phyloP scores from a whole-genome alignment of 2,329 filamentous ascomycete species.

The Cercospora sp. region DNA sequence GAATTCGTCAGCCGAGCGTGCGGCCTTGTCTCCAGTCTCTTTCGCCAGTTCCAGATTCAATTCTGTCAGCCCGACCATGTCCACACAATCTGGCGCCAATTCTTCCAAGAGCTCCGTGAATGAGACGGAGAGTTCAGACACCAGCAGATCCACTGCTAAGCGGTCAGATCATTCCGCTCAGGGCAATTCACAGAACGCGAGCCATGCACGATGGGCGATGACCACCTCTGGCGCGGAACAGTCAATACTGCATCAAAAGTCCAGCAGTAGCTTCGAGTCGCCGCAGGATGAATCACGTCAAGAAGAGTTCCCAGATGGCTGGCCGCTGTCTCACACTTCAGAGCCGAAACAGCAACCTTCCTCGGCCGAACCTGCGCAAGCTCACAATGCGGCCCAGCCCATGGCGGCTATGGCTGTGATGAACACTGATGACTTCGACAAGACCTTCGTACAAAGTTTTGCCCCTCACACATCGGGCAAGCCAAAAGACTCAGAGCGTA shows the following conservation, averaged over 20 bases:
- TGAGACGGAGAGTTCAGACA: background rate
- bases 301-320: constrained; percentile 25
- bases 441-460: constrained; percentile 37
- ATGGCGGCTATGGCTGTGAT: constrained; percentile 28
- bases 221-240: background rate
- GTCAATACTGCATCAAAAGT: background rate
- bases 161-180: background rate
- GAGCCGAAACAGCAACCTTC: background rate
- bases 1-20: constrained; percentile 7
- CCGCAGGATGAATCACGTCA: constrained; percentile 16
- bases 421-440: constrained; percentile 36
- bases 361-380: background rate
- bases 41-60: constrained; percentile 12
- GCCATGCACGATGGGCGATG: background rate
- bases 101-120: constrained; percentile 14
- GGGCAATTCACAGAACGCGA: background rate
- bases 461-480: background rate
- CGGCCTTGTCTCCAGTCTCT: constrained; percentile 17
- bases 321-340: constrained; percentile 26
- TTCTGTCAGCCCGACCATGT: constrained; percentile 7
- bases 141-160: background rate
- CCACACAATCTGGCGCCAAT: constrained; percentile 7
- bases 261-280: constrained; percentile 17
- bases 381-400: constrained; percentile 18
- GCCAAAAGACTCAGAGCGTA: background rate